These are phyloP conservation scores for Paramecium pentaurelia DNA, from an alignment of 73 alveolate genomes.

Conservation along the genomic window DNA sequence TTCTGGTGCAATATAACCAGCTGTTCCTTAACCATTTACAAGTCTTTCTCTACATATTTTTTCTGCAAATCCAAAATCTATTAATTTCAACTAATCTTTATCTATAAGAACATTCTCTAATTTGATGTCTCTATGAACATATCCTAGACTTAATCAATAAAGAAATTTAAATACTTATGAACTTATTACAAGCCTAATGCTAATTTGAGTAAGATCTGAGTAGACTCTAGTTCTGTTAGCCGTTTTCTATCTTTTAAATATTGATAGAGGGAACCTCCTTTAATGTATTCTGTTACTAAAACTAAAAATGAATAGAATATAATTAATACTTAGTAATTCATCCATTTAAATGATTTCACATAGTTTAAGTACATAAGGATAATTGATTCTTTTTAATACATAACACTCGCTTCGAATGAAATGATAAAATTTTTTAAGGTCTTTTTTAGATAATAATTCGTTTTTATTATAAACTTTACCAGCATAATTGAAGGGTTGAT, in stretches of 20 bases:
- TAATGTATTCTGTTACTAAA: conserved; percentile 1
- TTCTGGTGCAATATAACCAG: conserved; percentile 80
- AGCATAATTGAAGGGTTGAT: not conserved
- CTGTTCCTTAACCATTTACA: conserved; percentile 61
- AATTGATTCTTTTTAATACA: not conserved
- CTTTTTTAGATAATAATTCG: not conserved
- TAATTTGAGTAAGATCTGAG: not conserved
- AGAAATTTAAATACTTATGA: not conserved
- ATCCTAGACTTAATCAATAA: not conserved
- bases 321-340: not conserved
- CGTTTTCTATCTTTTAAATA: not conserved
- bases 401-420: not conserved
- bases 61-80: conserved; percentile 77
- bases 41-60: not conserved
- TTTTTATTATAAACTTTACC: conserved; percentile 12
- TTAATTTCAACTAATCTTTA: conserved; percentile 68
- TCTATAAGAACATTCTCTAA: conserved; percentile 59
- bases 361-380: not conserved
- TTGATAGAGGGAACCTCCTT: conserved; percentile 4
- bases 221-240: not conserved
- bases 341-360: not conserved
- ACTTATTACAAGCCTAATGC: not conserved
- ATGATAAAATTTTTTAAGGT: not conserved
- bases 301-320: not conserved
- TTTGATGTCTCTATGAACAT: conserved; percentile 59